Base-by-base conservation (phyloP, 768 basidiomycete species). In the Tephrocybe rancida region DNA sequence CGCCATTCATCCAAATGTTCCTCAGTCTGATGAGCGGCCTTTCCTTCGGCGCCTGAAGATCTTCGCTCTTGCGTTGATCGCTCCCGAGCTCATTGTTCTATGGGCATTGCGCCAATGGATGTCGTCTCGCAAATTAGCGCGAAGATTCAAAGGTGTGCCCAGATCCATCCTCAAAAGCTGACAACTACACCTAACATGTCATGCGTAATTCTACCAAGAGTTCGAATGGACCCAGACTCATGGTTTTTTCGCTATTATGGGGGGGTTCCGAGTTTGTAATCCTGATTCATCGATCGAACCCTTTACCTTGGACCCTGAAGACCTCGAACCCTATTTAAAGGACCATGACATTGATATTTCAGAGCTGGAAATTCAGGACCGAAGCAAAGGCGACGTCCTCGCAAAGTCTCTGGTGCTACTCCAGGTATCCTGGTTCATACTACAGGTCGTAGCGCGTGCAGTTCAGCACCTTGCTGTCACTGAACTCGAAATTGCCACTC, bases 401-500 rank as follows among this genome's bases (percentile, higher is more conserved):
- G 52, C 66, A 0, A 70, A 68, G 50, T 25, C 27, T 14, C 19
- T 68, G 9, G 64, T 60, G 2, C 14, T 73, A 3, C 34, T 65
- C 13, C 69, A 73, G 49, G 64, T 62, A 1, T 35, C 37, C 2
- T 72, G 71, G 71, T 73, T 72, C 47, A 45, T 66, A 7, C 18
- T 64, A 2, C 70, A 72, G 41, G 61, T 58, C 46, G 46, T 70
- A 4, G 60, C 62, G 10, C 67, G 70, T 2, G 22, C n/a, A 10
- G 27, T 38, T 9, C 25, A 62, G 30, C 54, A 56, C 42, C 61
- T 71, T 8, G 42, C 50, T 1, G 50, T 73, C 14, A 66, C 68
- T 0, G 63, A 67, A 44, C 52, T 73, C 2, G 72, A 73, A 55
- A 29, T 73, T 6, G 61, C 58, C n/a, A 71, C 71, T 5, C 42